Evolutionary conservation across 805 yeast species (phyloP).

Genomic region (Candida tibetensis): DNA sequence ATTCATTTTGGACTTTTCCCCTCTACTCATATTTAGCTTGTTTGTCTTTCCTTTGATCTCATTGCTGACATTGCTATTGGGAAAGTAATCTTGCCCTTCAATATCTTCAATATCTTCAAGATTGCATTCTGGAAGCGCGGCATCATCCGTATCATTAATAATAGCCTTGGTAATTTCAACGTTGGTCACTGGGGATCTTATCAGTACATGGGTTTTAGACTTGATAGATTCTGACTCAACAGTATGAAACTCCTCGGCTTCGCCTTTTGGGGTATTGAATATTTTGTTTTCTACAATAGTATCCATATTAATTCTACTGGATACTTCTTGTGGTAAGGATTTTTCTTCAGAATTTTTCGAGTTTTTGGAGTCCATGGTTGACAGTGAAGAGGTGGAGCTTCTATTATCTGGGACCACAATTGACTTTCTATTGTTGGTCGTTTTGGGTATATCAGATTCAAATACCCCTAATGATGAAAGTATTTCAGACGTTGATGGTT

Average conservation of each 20-base stretch:
- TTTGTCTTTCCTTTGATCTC: constrained; percentile 2
- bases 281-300: constrained; percentile 1
- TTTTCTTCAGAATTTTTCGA: background rate
- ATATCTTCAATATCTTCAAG: constrained; percentile 6
- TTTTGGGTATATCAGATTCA: background rate
- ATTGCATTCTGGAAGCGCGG: constrained; percentile 10
- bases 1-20: constrained; percentile 4
- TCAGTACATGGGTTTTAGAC: background rate
- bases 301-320: background rate
- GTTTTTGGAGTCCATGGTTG: background rate
- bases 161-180: background rate
- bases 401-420: background rate
- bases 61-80: background rate
- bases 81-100: background rate
- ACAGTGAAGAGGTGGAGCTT: background rate
- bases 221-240: background rate
- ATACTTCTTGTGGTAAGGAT: background rate
- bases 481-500: background rate
- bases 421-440: background rate
- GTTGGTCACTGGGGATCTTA: background rate
- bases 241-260: background rate
- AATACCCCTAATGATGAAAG: background rate
- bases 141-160: constrained; percentile 6
- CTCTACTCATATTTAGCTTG: constrained; percentile 4
- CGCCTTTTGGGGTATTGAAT: constrained; percentile 3